Base-by-base conservation (phyloP, 208 protist species). In the Kentomonas sorsogonicus region DNA sequence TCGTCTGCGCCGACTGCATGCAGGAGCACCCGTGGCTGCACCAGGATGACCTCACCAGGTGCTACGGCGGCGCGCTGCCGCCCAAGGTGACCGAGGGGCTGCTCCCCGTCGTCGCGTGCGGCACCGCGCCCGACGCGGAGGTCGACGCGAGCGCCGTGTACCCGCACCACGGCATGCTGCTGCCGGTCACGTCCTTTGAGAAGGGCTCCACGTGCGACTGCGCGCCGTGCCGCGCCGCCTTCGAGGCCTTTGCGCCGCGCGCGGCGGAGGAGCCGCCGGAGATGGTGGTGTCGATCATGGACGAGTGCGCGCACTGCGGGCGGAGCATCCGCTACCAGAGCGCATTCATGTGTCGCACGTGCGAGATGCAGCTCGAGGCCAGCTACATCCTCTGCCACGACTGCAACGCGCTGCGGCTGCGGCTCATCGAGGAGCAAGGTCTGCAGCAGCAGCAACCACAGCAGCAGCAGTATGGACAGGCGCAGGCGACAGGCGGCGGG, bases 1-100 rank as follows among this genome's bases (percentile, higher is more conserved):
- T 93, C 53, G 36, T 93, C 0, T 93, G 86, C 34, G 74, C 78
- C 6, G 50, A 72, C 41, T 93, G 86, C 59, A 89, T 93, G 79
- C 80, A 89, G 57, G 80, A 91, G 51, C 25, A 91, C 55, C 86
- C 86, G 18, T 93, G 86, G 83, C 43, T 93, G 0, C 31, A 75
- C n/a, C 54, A 53, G 5, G 65, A 87, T 1, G 77, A 86, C 55
- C 78, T 76, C 2, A 54, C 52, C 18, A 33, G 70, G 29, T 93
- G 86, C 65, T 89, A 83, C 50, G 6, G 71, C 18, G 86, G 86
- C 10, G 36, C 68, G 27, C 67, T 93, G 11, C 83, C 86, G 2
- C 50, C 68, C 10, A 63, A 39, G 52, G 48, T 67, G 6, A 44
- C 62, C n/a, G 27, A 40, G 9, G 25, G 44, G 11, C 30, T 65